Conservation (phyloP, 176 grass and related monocot species). For the Puccinellia tenuiflora region DNA sequence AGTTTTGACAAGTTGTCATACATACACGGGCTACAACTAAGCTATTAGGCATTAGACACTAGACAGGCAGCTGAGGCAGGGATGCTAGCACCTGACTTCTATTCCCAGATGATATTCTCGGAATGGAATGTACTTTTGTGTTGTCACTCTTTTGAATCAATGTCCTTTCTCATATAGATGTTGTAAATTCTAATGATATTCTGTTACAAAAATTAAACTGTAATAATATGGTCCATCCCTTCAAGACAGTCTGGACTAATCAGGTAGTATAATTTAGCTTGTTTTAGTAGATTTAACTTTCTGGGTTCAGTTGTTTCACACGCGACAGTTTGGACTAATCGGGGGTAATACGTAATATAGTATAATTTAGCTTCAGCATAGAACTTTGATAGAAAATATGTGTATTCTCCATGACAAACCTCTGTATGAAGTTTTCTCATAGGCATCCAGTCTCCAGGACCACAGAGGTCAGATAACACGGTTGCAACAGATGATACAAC, state of each 20-base stretch:
- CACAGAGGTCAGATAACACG: constrained; percentile 85
- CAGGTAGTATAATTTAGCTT: too few relatives aligned
- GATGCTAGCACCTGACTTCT: not conserved
- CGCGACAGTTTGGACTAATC: not conserved
- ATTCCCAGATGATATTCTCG: not conserved
- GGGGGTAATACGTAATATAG: not conserved
- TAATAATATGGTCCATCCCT: not conserved
- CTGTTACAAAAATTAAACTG: not conserved
- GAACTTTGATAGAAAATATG: not conserved
- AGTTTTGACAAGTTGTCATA: not conserved
- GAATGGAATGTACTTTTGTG: not conserved
- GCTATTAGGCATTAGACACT: not conserved
- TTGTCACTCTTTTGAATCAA: not conserved
- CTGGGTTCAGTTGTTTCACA: not conserved
- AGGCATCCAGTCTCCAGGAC: constrained; percentile 83
- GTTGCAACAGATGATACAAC: constrained; percentile 84
- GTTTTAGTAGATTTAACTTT: not conserved
- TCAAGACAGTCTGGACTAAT: too few relatives aligned
- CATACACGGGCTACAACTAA: not conserved
- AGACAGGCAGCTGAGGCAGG: not conserved
- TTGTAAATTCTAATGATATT: not conserved
- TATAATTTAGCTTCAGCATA: not conserved
- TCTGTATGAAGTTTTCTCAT: constrained; percentile 82
- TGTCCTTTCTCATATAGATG: not conserved
- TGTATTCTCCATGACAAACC: constrained; percentile 49